Evolutionary conservation across 345 rosid genomes (phyloP).

Genomic region (Pseudoturritis turrita): DNA sequence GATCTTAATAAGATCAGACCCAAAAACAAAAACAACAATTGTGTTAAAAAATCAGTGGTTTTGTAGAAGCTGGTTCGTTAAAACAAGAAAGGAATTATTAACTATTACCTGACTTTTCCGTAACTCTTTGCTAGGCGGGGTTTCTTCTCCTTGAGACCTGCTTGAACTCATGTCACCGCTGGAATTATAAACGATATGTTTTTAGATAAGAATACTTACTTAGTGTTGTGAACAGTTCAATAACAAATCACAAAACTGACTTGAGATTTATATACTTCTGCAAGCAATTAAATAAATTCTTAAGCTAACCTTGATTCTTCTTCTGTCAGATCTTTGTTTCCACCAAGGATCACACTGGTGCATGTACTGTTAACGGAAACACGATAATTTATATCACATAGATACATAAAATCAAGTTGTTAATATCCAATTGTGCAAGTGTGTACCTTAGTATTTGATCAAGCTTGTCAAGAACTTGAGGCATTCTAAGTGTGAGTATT

Average conservation of each 20-base stretch:
- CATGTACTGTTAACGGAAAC: slow-evolving; percentile 55
- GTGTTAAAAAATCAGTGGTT: background rate
- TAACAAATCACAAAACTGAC: background rate
- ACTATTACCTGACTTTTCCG: slow-evolving; percentile 71
- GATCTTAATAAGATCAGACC: slow-evolving; percentile 40
- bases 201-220: background rate
- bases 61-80: background rate
- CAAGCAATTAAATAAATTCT: background rate
- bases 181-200: slow-evolving; percentile 27
- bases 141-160: slow-evolving; percentile 55
- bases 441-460: slow-evolving; percentile 83
- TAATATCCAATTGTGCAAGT: background rate
- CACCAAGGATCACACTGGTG: slow-evolving; percentile 79
- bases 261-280: background rate
- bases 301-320: slow-evolving; percentile 74
- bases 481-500: slow-evolving; percentile 79
- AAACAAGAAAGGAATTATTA: background rate
- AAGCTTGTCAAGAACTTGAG: slow-evolving; percentile 90
- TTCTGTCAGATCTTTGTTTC: slow-evolving; percentile 58
- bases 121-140: slow-evolving; percentile 70
- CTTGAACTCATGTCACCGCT: slow-evolving; percentile 70
- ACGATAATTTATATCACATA: background rate
- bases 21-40: background rate
- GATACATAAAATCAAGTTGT: background rate
- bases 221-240: background rate